Evolutionary conservation across 352 stramenopile species (phyloP).

Genomic region (Pythium angustatum): DNA sequence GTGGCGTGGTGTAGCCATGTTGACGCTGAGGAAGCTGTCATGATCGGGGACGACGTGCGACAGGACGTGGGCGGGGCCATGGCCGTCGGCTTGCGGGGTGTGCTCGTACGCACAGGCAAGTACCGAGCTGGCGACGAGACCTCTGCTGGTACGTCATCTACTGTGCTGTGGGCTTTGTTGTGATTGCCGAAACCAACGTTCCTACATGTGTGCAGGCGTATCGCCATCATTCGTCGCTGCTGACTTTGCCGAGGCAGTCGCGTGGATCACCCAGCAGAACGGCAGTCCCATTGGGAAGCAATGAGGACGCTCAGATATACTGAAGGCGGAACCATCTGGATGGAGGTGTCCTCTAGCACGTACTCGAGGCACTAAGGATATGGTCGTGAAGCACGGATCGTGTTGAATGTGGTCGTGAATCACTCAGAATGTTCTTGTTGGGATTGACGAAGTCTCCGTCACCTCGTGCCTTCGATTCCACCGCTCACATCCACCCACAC

Average conservation of each 20-base stretch:
- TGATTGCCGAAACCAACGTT: background rate
- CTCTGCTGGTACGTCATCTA: conserved; percentile 18
- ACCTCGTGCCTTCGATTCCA: no score
- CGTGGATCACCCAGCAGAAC: conserved; percentile 26
- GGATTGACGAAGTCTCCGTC: no score
- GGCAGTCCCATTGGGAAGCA: no score
- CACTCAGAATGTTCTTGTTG: no score
- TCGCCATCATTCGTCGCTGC: conserved; percentile 22
- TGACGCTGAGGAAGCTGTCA: conserved; percentile 35
- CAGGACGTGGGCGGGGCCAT: conserved; percentile 54
- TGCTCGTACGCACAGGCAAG: conserved; percentile 57
- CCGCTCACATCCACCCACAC: conserved; percentile 4
- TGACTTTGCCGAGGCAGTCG: conserved; percentile 22
- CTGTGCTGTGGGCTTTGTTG: background rate
- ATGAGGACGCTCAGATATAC: background rate
- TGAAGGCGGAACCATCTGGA: background rate
- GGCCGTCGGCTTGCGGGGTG: conserved; percentile 41
- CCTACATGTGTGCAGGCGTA: conserved; percentile 8
- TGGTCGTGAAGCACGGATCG: no score
- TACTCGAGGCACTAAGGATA: no score
- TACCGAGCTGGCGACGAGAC: conserved; percentile 45
- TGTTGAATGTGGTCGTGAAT: no score
- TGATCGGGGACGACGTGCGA: conserved; percentile 60
- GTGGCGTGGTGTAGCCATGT: conserved; percentile 38
- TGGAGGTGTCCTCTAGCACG: background rate